Base-by-base conservation (phyloP, 345 rosid genomes). In the Litchi chinensis region DNA sequence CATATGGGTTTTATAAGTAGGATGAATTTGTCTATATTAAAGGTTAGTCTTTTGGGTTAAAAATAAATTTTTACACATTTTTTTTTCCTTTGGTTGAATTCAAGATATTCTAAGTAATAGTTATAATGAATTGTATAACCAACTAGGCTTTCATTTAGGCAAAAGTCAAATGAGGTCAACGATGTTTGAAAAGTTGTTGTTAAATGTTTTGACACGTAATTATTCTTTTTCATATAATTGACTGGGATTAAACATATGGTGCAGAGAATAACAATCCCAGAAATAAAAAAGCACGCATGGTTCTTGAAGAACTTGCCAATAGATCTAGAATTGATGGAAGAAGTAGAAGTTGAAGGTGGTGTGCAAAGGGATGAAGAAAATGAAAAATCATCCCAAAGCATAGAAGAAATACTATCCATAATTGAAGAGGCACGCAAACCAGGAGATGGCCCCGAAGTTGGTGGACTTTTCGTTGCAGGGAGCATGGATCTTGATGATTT, bases 401-500 rank as follows among this genome's bases (percentile, higher is more conserved):
- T 85, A 54, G 98, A 86, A 56, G 97, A 92, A 69, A 90, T 90
- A 67, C 80, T 89, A 78, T 76, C 85, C 15, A 85, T 92, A 75
- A 83, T 90, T 63, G 91, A 94, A 48, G 98, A 94, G 83, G 99
- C 98, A 5, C 87, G 95, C 79, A 89, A 84, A 65, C 60, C 82
- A 22, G 87, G 66, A 9, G 91, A 84, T 39, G 88, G 77, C 64
- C 80, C 78, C 13, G 84, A 67, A 79, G 71, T 64, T 22, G 92
- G 85, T 15, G 90, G 86, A 46, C 68, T 73, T 52, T 82, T 88
- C n/a, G 48, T 85, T 3, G 93, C 88, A 48, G 93, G 94, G 10
- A 91, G 93, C 81, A 73, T 92, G 86, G 99, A 91, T 80, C 82
- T 90, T 41, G 94, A 91, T 74, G 96, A 90, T 77, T 79, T 90